phyloP scores from a whole-genome alignment of 768 basidiomycete genomes.

The Mycena indigotica region DNA sequence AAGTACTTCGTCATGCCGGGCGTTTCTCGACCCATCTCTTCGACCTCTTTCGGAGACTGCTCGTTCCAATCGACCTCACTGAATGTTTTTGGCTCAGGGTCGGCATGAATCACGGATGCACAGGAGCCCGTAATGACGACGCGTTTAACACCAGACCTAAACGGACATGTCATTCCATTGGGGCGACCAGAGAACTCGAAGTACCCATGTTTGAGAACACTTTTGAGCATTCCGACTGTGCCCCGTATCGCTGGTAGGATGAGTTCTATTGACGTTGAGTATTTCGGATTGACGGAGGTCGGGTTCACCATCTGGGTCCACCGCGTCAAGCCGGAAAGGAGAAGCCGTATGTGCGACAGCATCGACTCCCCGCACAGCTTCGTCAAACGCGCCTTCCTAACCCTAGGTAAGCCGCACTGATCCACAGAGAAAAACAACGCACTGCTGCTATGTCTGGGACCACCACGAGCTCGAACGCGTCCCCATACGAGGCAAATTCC shows the following conservation, averaged over 20 bases:
- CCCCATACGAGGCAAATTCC: constrained; percentile 54
- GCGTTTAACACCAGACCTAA: constrained; percentile 48
- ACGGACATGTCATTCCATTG: not conserved
- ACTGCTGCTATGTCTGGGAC: constrained; percentile 66
- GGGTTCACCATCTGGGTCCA: constrained; percentile 27
- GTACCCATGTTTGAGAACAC: constrained; percentile 31
- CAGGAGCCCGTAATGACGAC: constrained; percentile 64
- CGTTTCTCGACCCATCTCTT: constrained; percentile 52
- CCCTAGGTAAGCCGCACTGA: constrained; percentile 24
- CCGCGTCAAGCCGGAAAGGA: constrained; percentile 54
- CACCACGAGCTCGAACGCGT: constrained; percentile 63
- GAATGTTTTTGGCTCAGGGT: constrained; percentile 31
- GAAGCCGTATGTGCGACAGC: constrained; percentile 73
- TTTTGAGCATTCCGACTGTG: constrained; percentile 42
- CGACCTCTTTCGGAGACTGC: constrained; percentile 45
- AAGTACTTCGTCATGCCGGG: constrained; percentile 46
- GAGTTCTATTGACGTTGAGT: not conserved
- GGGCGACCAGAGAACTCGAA: not conserved
- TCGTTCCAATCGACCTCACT: constrained; percentile 65
- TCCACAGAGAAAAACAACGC: not conserved
- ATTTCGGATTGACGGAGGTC: not conserved
- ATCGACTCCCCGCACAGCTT: constrained; percentile 75
- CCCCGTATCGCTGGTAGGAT: constrained; percentile 43
- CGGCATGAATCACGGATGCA: constrained; percentile 44
- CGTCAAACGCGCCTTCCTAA: constrained; percentile 77